phyloP scores from a whole-genome alignment of 139 green algal genomes.

The Zygnema circumcarinatum region DNA sequence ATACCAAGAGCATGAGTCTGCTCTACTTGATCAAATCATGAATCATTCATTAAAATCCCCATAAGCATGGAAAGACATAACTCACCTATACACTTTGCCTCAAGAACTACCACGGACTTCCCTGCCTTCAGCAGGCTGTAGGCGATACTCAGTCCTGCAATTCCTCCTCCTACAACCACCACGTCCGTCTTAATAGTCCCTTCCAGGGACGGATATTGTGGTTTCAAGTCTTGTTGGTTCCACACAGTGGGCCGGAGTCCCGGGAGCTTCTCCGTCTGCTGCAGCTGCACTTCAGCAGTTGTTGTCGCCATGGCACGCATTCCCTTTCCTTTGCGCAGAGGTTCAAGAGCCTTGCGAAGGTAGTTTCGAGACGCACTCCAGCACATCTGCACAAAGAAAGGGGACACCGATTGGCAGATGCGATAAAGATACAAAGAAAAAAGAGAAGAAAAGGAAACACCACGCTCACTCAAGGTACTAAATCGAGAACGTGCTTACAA shows the following conservation, averaged over 20 bases:
- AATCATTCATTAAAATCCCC: conserved; percentile 13
- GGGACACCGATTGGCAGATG: no score
- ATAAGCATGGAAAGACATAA: conserved; percentile 38
- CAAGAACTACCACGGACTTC: conserved; percentile 74
- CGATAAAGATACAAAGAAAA: no score
- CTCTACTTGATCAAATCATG: background rate
- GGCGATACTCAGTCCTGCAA: conserved; percentile 69
- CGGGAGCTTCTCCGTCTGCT: conserved; percentile 26
- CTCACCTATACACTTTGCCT: conserved; percentile 65
- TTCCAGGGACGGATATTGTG: conserved; percentile 66
- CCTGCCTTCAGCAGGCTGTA: conserved; percentile 71
- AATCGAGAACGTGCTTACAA: no score
- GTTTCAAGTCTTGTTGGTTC: conserved; percentile 41
- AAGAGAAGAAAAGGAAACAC: no score
- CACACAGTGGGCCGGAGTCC: conserved; percentile 49
- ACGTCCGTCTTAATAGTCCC: conserved; percentile 65
- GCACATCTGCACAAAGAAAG: no score
- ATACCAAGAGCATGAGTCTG: background rate
- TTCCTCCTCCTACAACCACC: conserved; percentile 70
- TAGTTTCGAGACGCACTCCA: no score
- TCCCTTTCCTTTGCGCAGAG: background rate
- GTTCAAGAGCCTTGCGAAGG: no score
- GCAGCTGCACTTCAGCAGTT: conserved; percentile 6
- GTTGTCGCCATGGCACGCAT: background rate
- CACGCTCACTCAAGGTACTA: no score